Conservation (phyloP, 2,329 filamentous ascomycete species). For the Penicillium sp. region DNA sequence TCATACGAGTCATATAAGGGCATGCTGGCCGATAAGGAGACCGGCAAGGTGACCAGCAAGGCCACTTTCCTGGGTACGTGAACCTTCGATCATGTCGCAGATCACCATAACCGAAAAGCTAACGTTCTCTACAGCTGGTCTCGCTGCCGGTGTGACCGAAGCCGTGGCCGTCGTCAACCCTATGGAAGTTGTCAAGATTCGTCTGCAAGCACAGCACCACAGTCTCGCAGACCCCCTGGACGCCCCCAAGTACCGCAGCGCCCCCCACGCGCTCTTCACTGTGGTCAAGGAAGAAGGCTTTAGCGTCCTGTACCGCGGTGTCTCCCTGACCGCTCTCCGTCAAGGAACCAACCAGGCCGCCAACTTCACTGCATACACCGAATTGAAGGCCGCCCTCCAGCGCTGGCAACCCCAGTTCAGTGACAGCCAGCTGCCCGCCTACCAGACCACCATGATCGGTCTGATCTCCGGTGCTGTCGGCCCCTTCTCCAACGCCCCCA, state of each 20-base stretch:
- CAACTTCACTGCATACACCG: constrained; percentile 97
- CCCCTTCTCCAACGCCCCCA: constrained; percentile 92
- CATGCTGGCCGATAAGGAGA: constrained; percentile 65
- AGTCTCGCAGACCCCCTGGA: constrained; percentile 96
- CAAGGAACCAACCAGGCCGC: constrained; percentile 97
- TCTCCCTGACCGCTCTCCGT: constrained; percentile 85
- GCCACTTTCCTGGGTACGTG: constrained; percentile 68
- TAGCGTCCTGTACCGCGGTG: constrained; percentile 86
- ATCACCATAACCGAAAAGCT: neutral
- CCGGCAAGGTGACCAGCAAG: constrained; percentile 66
- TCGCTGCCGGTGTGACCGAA: constrained; percentile 91
- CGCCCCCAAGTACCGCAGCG: constrained; percentile 94
- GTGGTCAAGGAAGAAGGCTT: constrained; percentile 88
- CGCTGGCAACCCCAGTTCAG: constrained; percentile 68
- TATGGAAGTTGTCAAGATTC: constrained; percentile 99
- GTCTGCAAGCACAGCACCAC: constrained; percentile 96
- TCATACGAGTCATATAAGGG: constrained; percentile 97
- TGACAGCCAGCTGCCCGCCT: constrained; percentile 69
- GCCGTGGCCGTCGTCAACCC: constrained; percentile 94
- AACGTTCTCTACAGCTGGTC: constrained; percentile 61
- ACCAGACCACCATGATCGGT: constrained; percentile 88
- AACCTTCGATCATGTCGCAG: neutral
- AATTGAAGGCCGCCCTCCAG: constrained; percentile 80
- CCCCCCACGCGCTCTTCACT: constrained; percentile 78
- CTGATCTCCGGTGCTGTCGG: constrained; percentile 92